Conservation (phyloP, 2,329 filamentous ascomycete species). For the Keithomyces neogunnii region DNA sequence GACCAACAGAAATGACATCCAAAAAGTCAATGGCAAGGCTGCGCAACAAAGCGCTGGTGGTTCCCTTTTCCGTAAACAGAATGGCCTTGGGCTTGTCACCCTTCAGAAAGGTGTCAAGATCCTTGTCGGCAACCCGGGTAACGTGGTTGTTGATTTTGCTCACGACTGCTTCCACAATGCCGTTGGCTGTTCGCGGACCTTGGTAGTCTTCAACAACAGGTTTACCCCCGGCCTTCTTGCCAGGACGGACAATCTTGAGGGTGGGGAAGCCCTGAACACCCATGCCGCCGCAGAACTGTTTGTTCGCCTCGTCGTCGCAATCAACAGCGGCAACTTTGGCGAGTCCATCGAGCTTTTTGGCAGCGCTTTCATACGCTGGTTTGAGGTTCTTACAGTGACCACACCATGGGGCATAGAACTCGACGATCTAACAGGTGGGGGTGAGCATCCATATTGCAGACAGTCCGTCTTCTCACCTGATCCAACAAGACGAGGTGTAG, state of each 20-base stretch:
- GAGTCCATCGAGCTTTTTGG: slow-evolving; percentile 79
- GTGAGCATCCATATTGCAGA: no score
- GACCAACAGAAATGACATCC: slow-evolving; percentile 68
- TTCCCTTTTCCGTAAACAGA: slow-evolving; percentile 88
- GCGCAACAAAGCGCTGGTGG: slow-evolving; percentile 73
- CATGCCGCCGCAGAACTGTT: slow-evolving; percentile 74
- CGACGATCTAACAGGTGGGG: slow-evolving; percentile 42
- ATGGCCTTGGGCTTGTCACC: slow-evolving; percentile 74
- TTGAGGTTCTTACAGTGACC: slow-evolving; percentile 95
- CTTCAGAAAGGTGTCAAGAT: slow-evolving; percentile 66
- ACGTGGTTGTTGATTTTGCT: slow-evolving; percentile 91
- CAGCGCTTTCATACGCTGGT: slow-evolving; percentile 90
- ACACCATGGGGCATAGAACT: slow-evolving; percentile 97
- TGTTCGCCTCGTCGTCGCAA: slow-evolving; percentile 91
- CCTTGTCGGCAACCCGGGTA: slow-evolving; percentile 69
- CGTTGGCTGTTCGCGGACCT: slow-evolving; percentile 73
- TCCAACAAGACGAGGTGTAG: neutral
- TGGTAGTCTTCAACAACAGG: slow-evolving; percentile 88
- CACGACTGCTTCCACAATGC: slow-evolving; percentile 76
- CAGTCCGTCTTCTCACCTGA: no score
- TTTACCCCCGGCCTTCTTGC: slow-evolving; percentile 65
- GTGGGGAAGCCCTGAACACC: slow-evolving; percentile 93
- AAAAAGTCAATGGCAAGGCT: slow-evolving; percentile 87
- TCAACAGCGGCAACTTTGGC: slow-evolving; percentile 92
- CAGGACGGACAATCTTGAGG: slow-evolving; percentile 82